Conservation (phyloP, 2,329 filamentous ascomycete species). For the Fusarium fujikuroi region DNA sequence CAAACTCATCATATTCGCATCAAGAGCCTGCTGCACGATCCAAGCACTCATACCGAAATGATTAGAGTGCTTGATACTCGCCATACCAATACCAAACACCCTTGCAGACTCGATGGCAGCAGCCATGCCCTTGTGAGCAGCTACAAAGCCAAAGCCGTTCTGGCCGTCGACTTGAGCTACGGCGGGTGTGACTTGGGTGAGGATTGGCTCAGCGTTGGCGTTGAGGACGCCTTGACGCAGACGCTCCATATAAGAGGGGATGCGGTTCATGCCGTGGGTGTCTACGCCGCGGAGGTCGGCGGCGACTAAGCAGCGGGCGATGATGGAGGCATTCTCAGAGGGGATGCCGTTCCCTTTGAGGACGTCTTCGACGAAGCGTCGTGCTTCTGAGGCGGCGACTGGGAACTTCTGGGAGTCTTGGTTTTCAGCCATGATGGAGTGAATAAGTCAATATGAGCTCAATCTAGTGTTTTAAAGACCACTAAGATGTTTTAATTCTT, state of each 20-base stretch:
- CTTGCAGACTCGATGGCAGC: constrained; percentile 74
- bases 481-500: neutral
- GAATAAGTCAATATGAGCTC: neutral
- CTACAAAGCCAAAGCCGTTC: constrained; percentile 81
- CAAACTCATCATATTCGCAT: constrained; percentile 75
- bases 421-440: constrained; percentile 25
- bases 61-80: constrained; percentile 79
- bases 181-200: constrained; percentile 74
- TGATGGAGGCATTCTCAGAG: constrained; percentile 65
- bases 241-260: constrained; percentile 81
- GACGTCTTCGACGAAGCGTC: constrained; percentile 62
- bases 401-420: constrained; percentile 41
- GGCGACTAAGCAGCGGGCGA: constrained; percentile 75
- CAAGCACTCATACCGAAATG: constrained; percentile 88
- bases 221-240: constrained; percentile 76
- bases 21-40: constrained; percentile 80
- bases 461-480: neutral
- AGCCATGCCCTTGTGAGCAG: constrained; percentile 73
- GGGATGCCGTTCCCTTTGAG: constrained; percentile 71
- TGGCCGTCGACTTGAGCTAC: constrained; percentile 74
- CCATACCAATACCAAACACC: constrained; percentile 77
- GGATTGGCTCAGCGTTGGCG: constrained; percentile 65
- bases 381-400: constrained; percentile 54
- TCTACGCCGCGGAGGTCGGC: constrained; percentile 84
- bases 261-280: constrained; percentile 79